Evolutionary conservation across 305 asterid species (phyloP).

Genomic region (Solanum hybrid): DNA sequence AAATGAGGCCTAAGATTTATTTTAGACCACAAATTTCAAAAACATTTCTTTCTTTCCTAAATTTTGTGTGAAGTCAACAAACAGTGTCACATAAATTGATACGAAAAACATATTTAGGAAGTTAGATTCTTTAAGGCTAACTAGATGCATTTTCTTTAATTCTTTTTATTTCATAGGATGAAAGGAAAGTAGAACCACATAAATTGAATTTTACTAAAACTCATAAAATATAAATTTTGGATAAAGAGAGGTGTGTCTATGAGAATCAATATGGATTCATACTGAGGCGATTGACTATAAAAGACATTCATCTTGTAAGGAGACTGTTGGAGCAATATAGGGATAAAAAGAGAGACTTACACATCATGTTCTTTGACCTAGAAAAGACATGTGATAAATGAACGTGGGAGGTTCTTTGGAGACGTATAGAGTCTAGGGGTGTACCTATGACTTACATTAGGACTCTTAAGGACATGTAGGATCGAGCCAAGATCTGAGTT

Average conservation of each 20-base stretch:
- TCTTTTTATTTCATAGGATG: not conserved
- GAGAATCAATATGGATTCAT: not conserved
- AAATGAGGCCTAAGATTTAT: not conserved
- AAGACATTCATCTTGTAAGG: not conserved
- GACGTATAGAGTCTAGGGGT: not conserved
- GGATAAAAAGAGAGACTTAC: not conserved
- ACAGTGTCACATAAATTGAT: not conserved
- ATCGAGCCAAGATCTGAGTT: not conserved
- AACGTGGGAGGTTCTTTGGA: not conserved
- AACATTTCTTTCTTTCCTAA: not conserved
- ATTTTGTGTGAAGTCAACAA: not conserved
- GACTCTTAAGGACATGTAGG: not conserved
- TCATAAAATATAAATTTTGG: not conserved
- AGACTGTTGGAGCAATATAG: not conserved
- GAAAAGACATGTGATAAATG: not conserved
- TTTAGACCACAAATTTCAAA: not conserved
- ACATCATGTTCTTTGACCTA: not conserved
- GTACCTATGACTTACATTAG: not conserved
- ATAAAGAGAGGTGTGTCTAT: not conserved
- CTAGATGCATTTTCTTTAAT: not conserved
- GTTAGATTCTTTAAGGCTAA: not conserved
- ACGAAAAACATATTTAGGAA: not conserved
- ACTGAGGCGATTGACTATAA: not conserved
- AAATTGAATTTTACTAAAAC: not conserved
- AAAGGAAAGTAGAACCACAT: not conserved